Conservation (phyloP, 108 stramenopile genomes). For the Fragilariopsis cylindrus region DNA sequence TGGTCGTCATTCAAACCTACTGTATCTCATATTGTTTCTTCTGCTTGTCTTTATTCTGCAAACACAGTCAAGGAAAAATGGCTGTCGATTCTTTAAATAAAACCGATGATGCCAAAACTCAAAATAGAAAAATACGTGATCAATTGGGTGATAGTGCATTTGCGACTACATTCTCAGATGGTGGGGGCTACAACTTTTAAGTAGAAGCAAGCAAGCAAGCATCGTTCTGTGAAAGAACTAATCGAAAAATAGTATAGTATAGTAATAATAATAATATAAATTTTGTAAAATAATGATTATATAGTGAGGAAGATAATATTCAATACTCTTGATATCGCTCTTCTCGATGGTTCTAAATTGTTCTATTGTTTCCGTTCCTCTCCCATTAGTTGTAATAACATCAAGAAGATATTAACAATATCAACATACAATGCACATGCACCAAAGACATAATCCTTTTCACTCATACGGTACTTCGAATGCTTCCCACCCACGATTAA, state of each 20-base stretch:
- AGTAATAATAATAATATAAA: too few species aligned
- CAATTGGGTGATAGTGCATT: constrained; percentile 38
- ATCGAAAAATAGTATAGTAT: neutral
- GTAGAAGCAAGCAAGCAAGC: neutral
- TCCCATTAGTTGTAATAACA: constrained; percentile 79
- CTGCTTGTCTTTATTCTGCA: neutral
- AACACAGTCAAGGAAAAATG: constrained; percentile 77
- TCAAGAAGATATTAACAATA: constrained; percentile 92
- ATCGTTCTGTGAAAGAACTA: neutral
- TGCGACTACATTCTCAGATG: too few species aligned
- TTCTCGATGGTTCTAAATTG: neutral
- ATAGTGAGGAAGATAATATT: too few species aligned
- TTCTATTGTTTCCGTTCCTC: constrained; percentile 49
- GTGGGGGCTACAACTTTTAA: neutral
- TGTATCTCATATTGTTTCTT: neutral
- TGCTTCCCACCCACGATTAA: constrained; percentile 85
- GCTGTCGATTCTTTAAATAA: constrained; percentile 73
- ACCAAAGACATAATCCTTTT: constrained; percentile 91
- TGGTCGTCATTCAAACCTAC: neutral
- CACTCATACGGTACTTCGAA: constrained; percentile 82
- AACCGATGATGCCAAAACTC: constrained; percentile 40
- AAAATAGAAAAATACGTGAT: constrained; percentile 38
- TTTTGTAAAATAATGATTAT: too few species aligned
- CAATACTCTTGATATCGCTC: too few species aligned
- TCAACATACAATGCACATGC: constrained; percentile 80